A percentile compares a stretch with the other conserved stretches of the same genome.
phyloP scores from a whole-genome alignment of 2,329 filamentous ascomycete species.

The Ophiosphaerella herpotricha region DNA sequence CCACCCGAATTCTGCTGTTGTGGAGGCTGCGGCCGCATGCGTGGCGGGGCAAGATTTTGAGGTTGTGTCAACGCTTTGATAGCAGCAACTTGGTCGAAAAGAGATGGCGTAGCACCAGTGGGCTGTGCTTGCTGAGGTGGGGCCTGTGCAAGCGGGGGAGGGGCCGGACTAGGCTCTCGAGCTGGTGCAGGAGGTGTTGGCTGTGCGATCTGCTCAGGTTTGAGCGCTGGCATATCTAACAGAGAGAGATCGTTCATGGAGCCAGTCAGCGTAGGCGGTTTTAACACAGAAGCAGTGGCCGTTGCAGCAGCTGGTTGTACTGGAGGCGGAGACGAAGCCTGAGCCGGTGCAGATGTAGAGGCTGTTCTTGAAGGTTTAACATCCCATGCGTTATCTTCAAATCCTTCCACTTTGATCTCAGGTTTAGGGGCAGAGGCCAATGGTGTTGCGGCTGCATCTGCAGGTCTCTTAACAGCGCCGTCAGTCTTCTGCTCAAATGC shows the following conservation, averaged over 20 bases:
- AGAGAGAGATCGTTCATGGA: constrained; percentile 72
- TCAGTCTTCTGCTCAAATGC: constrained; percentile 70
- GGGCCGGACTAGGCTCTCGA: constrained; percentile 46
- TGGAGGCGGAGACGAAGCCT: constrained; percentile 47
- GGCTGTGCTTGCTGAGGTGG: constrained; percentile 41
- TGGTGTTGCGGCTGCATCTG: constrained; percentile 56
- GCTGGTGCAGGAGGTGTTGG: constrained; percentile 48
- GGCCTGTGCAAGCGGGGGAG: constrained; percentile 46
- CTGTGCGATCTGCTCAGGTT: constrained; percentile 47
- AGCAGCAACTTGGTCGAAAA: constrained; percentile 45
- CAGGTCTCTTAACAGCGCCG: constrained; percentile 50
- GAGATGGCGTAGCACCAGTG: constrained; percentile 51
- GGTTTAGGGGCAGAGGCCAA: constrained; percentile 54
- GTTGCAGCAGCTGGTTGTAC: constrained; percentile 47
- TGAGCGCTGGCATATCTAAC: constrained; percentile 55
- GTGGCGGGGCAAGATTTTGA: constrained; percentile 48
- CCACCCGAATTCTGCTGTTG: constrained; percentile 63
- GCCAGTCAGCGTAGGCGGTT: constrained; percentile 58
- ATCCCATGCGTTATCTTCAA: constrained; percentile 97
- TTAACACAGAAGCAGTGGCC: constrained; percentile 51
- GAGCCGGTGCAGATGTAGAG: constrained; percentile 45
- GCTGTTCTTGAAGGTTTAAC: constrained; percentile 77
- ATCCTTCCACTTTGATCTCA: constrained; percentile 64
- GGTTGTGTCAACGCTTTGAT: constrained; percentile 46
- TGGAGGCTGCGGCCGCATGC: constrained; percentile 74